These are phyloP conservation scores for Kodamaea fungicola DNA, from an alignment of 1,139 yeast species.

Conservation along the genomic window DNA sequence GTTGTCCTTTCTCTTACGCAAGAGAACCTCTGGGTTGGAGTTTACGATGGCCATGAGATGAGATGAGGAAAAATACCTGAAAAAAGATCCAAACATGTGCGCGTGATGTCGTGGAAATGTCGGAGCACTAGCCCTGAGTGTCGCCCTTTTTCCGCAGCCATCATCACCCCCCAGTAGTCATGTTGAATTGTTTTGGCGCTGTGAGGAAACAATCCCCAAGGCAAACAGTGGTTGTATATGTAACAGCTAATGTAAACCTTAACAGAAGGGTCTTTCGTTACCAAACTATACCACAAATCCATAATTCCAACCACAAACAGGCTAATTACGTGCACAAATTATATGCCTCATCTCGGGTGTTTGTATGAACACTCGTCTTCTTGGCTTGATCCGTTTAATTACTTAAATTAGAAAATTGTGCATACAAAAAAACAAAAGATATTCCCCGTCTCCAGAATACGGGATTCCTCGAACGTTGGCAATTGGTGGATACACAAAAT, in stretches of 20 bases:
- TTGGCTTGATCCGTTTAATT: constrained; percentile 7
- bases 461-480: too few relatives aligned
- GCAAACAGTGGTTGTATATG: too few relatives aligned
- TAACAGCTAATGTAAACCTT: too few relatives aligned
- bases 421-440: constrained; percentile 2
- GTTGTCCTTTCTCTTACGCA: constrained; percentile 74
- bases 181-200: too few relatives aligned
- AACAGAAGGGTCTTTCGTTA: too few relatives aligned
- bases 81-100: constrained; percentile 5
- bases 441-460: too few relatives aligned
- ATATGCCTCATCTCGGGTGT: too few relatives aligned
- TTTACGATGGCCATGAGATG: constrained; percentile 51
- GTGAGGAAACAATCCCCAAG: too few relatives aligned
- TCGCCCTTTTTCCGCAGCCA: not conserved
- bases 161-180: not conserved
- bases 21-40: constrained; percentile 71
- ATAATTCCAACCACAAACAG: too few relatives aligned
- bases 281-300: too few relatives aligned
- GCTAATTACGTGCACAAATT: too few relatives aligned
- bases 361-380: not conserved
- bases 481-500: too few relatives aligned
- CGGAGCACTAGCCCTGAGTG: not conserved
- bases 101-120: not conserved
- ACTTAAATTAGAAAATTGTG: constrained; percentile 1
- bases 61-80: constrained; percentile 9